A percentile compares a stretch with the other conserved stretches of the same genome.
Conservation (phyloP, 129 eudicot species). For the Kitagawia praeruptora region DNA sequence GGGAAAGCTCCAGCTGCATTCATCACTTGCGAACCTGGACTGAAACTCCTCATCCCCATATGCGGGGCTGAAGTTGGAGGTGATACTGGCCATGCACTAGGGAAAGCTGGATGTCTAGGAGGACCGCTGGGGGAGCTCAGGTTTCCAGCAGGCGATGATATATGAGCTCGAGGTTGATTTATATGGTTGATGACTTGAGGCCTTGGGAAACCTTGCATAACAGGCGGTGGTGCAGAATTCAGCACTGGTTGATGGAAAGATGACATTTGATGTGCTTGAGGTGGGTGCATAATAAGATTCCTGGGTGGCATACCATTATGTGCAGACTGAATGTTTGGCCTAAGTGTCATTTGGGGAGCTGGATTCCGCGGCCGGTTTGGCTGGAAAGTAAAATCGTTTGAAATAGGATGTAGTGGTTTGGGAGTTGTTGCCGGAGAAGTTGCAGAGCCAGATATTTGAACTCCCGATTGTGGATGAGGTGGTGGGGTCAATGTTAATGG, state of each 20-base stretch:
- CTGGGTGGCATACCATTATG: constrained; percentile 31
- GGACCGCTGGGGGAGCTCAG: constrained; percentile 11
- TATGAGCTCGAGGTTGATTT: constrained; percentile 35
- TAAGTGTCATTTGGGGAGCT: constrained; percentile 21
- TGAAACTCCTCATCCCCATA: constrained; percentile 51
- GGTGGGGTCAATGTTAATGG: constrained; percentile 28
- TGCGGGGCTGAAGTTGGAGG: constrained; percentile 22
- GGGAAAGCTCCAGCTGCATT: constrained; percentile 35
- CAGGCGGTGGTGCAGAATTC: constrained; percentile 25
- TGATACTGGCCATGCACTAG: constrained; percentile 26
- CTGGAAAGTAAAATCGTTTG: constrained; percentile 80
- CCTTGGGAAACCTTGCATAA: constrained; percentile 40
- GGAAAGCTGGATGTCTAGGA: constrained; percentile 32
- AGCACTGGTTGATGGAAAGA: constrained; percentile 38
- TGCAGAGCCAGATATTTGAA: constrained; percentile 15
- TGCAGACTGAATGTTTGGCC: constrained; percentile 32
- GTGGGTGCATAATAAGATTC: constrained; percentile 22
- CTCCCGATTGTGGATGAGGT: constrained; percentile 24
- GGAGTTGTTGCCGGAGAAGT: constrained; percentile 26
- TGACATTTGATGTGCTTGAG: constrained; percentile 35
- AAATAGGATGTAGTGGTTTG: constrained; percentile 50
- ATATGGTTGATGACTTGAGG: constrained; percentile 40
- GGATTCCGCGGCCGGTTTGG: constrained; percentile 50
- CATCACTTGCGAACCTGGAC: constrained; percentile 25
- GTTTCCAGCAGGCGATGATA: constrained; percentile 17